These are phyloP conservation scores for Backusella tarrabulga DNA, from an alignment of 192 early-diverging fungal species.

Conservation along the genomic window DNA sequence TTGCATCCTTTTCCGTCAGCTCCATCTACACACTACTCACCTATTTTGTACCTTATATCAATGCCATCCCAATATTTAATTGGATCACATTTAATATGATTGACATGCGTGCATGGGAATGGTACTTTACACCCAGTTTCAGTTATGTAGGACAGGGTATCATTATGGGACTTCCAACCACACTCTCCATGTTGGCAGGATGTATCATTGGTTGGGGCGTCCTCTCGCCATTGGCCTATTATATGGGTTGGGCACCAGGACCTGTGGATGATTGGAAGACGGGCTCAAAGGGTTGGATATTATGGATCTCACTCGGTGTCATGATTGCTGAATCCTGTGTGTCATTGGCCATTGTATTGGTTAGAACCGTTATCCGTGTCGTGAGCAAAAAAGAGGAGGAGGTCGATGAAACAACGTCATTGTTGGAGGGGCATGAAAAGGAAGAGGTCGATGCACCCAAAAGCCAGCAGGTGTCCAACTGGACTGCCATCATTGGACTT, in stretches of 20 bases:
- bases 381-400: not conserved
- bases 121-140: constrained; percentile 70
- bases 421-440: not conserved
- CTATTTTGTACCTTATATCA: constrained; percentile 58
- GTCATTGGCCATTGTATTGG: constrained; percentile 54
- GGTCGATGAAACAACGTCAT: not conserved
- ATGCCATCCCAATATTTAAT: constrained; percentile 57
- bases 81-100: constrained; percentile 48
- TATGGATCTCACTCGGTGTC: constrained; percentile 77
- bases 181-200: constrained; percentile 66
- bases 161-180: constrained; percentile 80
- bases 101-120: constrained; percentile 59
- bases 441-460: constrained; percentile 42
- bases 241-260: constrained; percentile 68
- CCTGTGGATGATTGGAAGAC: constrained; percentile 68
- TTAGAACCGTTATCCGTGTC: constrained; percentile 37
- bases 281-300: constrained; percentile 73
- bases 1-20: constrained; percentile 57
- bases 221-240: constrained; percentile 64
- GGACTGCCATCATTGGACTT: constrained; percentile 65
- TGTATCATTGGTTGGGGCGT: constrained; percentile 74
- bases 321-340: constrained; percentile 76
- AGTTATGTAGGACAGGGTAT: constrained; percentile 81
- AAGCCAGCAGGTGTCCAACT: constrained; percentile 58
- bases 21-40: constrained; percentile 62